Evolutionary conservation across 1,139 yeast genomes (phyloP).

Genomic region (Scheffersomyces illinoinensis): DNA sequence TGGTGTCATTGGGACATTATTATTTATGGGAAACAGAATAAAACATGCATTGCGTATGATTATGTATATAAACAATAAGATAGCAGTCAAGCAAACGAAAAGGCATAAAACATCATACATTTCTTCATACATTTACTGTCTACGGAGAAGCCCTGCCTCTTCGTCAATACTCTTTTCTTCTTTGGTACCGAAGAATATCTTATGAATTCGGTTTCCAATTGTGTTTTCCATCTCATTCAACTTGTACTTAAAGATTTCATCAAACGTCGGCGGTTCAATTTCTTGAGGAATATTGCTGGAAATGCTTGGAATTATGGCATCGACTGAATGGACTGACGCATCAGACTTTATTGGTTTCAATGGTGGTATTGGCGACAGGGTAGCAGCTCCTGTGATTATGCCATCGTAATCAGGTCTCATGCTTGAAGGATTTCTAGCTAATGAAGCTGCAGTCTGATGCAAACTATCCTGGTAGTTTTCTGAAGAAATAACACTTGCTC

Average conservation of each 20-base stretch:
- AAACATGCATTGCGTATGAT: neutral
- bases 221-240: conserved; percentile 9
- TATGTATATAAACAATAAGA: neutral
- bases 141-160: conserved; percentile 2
- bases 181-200: conserved; percentile 1
- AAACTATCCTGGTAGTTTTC: conserved; percentile 1
- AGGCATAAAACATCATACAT: neutral
- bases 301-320: conserved; percentile 14
- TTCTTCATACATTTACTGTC: neutral
- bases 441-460: conserved; percentile 35
- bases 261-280: conserved; percentile 41
- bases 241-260: conserved; percentile 32
- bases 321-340: conserved; percentile 16
- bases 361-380: conserved; percentile 15
- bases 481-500: conserved; percentile 19
- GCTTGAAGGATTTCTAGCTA: conserved; percentile 40
- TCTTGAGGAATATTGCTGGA: conserved; percentile 26
- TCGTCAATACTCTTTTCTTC: conserved; percentile 6
- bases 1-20: neutral
- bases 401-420: conserved; percentile 35
- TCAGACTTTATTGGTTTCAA: conserved; percentile 27
- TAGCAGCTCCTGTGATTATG: conserved; percentile 31
- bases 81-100: neutral
- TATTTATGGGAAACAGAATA: neutral
- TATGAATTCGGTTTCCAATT: neutral